These are phyloP conservation scores for Candida corydali DNA, from an alignment of 805 yeast genomes.

Conservation along the genomic window DNA sequence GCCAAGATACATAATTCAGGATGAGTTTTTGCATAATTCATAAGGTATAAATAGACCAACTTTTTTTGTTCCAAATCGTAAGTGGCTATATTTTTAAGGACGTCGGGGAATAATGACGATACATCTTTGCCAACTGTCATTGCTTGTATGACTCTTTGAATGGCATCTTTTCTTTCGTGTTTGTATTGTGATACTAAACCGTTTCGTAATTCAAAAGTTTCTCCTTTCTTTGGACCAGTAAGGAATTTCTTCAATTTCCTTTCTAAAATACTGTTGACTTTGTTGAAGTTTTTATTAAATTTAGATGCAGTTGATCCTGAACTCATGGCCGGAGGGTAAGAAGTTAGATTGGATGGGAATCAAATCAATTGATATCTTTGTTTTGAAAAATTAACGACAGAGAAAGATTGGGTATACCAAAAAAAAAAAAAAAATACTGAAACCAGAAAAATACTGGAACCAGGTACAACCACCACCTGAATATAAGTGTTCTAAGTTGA, in stretches of 20 bases:
- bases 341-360: no score
- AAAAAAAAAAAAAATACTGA: no score
- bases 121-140: constrained; percentile 99
- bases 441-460: no score
- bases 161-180: constrained; percentile 91
- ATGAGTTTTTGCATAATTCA: constrained; percentile 95
- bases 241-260: constrained; percentile 40
- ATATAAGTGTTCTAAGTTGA: no score
- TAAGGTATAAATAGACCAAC: constrained; percentile 86
- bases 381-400: no score
- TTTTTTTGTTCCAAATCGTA: constrained; percentile 96
- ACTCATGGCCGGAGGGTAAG: no score
- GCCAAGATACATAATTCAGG: constrained; percentile 96
- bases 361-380: no score
- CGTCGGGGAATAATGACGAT: constrained; percentile 90
- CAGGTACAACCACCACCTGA: no score
- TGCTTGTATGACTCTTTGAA: constrained; percentile 93
- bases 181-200: constrained; percentile 95
- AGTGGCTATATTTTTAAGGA: constrained; percentile 92
- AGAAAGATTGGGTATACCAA: no score
- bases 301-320: constrained; percentile 1
- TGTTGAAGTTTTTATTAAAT: constrained; percentile 7
- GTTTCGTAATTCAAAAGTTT: constrained; percentile 83
- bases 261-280: constrained; percentile 34
- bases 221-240: constrained; percentile 53